phyloP scores from a whole-genome alignment of 441 rosid species.

The Pelargonium exstipulatum region DNA sequence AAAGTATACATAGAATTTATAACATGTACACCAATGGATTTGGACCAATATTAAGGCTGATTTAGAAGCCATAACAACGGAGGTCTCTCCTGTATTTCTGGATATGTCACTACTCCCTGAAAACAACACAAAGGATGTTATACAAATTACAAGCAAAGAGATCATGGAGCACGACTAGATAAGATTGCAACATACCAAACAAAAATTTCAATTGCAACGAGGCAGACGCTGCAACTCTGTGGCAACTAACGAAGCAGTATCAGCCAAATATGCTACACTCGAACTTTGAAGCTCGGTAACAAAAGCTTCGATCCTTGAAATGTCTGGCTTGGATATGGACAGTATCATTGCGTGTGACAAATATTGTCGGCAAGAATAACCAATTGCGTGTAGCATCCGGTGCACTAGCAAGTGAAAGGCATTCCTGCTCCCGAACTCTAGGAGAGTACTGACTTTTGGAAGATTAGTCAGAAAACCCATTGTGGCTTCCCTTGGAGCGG shows the following conservation, averaged over 20 bases:
- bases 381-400: slow-evolving; percentile 72
- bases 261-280: slow-evolving; percentile 38
- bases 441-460: slow-evolving; percentile 54
- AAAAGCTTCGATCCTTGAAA: slow-evolving; percentile 52
- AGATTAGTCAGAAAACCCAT: slow-evolving; percentile 78
- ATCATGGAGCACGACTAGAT: not conserved
- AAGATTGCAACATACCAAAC: slow-evolving; percentile 6
- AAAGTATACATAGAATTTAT: slow-evolving; percentile 27
- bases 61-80: not conserved
- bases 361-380: slow-evolving; percentile 76
- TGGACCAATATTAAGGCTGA: not conserved
- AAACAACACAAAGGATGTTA: slow-evolving; percentile 1
- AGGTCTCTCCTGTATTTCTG: slow-evolving; percentile 12
- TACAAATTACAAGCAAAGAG: not conserved
- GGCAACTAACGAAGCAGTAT: slow-evolving; percentile 48
- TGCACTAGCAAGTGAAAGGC: slow-evolving; percentile 40
- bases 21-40: slow-evolving; percentile 15
- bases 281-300: slow-evolving; percentile 62
- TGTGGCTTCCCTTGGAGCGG: slow-evolving; percentile 91
- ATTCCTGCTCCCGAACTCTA: slow-evolving; percentile 52
- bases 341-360: slow-evolving; percentile 75
- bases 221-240: slow-evolving; percentile 73
- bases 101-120: not conserved
- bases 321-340: slow-evolving; percentile 55
- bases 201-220: slow-evolving; percentile 40